phyloP scores from a whole-genome alignment of 805 yeast species.

The Candida broadrunensis region DNA sequence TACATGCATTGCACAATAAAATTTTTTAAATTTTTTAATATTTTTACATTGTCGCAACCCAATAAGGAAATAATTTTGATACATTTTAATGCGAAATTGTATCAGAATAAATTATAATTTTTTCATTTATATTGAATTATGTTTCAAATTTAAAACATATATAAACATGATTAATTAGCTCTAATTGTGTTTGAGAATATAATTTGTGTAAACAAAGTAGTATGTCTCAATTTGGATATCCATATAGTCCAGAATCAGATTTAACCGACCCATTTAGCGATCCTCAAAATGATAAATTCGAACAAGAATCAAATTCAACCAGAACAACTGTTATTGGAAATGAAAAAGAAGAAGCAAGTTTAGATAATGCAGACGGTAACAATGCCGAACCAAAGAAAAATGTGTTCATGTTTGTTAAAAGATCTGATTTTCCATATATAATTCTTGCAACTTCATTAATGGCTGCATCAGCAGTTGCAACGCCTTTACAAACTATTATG shows the following conservation, averaged over 20 bases:
- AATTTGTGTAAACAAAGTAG: not conserved
- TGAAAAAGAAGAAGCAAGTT: not conserved
- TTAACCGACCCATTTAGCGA: constrained; percentile 4
- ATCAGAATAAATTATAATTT: not conserved
- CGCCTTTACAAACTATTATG: constrained; percentile 61
- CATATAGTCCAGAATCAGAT: not conserved
- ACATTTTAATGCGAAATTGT: not conserved
- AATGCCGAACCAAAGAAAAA: constrained; percentile 1
- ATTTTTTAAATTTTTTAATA: not conserved
- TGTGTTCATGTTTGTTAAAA: constrained; percentile 13
- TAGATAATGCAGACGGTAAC: not conserved
- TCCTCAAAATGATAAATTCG: not conserved
- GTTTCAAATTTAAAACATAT: not conserved
- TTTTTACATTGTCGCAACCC: constrained; percentile 4
- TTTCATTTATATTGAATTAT: not conserved
- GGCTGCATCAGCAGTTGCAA: constrained; percentile 49
- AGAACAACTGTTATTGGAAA: not conserved
- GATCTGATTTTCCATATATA: constrained; percentile 11
- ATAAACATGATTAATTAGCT: not conserved
- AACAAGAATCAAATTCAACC: not conserved
- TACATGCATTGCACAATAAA: no score
- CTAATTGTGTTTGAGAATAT: no score
- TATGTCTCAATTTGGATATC: not conserved
- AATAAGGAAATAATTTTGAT: constrained; percentile 6
- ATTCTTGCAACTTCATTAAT: constrained; percentile 36